Conservation (phyloP, 345 rosid genomes). For the Euphorbia lathyris region DNA sequence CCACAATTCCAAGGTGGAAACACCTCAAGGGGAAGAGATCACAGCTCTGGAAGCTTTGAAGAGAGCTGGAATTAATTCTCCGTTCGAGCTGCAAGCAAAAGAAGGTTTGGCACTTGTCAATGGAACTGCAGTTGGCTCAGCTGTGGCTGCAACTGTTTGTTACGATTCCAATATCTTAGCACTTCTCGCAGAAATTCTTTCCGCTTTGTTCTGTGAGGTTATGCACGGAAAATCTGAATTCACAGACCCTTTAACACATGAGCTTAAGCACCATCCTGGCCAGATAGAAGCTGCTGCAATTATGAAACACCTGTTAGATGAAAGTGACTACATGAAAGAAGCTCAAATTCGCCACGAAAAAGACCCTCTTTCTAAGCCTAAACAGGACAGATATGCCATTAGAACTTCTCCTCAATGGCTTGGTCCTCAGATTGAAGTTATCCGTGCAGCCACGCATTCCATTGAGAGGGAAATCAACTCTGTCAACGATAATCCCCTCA, state of each 20-base stretch:
- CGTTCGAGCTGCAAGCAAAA: conserved; percentile 47
- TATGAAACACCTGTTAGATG: conserved; percentile 38
- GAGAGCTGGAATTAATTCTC: conserved; percentile 36
- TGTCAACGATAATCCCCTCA: conserved; percentile 49
- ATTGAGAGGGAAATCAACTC: conserved; percentile 52
- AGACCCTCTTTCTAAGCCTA: conserved; percentile 47
- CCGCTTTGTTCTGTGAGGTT: conserved; percentile 47
- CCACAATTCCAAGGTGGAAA: conserved; percentile 40
- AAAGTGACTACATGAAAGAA: conserved; percentile 38
- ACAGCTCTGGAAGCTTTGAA: conserved; percentile 33
- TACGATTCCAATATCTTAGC: conserved; percentile 48
- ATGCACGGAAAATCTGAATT: conserved; percentile 52
- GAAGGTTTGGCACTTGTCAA: conserved; percentile 54
- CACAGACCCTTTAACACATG: conserved; percentile 43
- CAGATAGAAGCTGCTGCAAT: conserved; percentile 52
- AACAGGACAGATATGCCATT: conserved; percentile 46
- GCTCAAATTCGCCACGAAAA: conserved; percentile 37
- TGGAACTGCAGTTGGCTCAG: conserved; percentile 56
- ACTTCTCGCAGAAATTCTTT: conserved; percentile 35
- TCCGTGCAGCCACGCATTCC: conserved; percentile 42
- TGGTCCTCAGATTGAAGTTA: conserved; percentile 50
- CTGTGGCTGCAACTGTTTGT: conserved; percentile 49
- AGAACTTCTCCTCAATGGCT: conserved; percentile 63
- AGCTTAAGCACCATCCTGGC: conserved; percentile 54
- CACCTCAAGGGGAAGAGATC: conserved; percentile 36